Conservation (phyloP, 805 yeast genomes). For the Alloascoidea hylecoeti region DNA sequence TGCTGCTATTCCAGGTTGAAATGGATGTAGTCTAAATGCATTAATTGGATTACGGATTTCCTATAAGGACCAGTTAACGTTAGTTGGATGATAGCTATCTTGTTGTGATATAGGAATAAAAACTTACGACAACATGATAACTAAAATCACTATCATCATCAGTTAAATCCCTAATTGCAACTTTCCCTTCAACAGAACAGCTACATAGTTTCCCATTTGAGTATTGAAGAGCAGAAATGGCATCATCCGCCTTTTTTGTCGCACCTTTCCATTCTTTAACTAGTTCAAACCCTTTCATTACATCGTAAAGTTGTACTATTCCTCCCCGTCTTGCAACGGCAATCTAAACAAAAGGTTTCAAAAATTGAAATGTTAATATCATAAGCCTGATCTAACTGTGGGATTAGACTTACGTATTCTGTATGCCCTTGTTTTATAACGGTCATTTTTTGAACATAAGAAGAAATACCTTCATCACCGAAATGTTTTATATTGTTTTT, state of each 20-base stretch:
- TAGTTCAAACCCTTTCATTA: constrained; percentile 5
- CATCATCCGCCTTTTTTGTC: constrained; percentile 5
- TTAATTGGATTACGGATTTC: constrained; percentile 15
- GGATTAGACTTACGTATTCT: constrained; percentile 5
- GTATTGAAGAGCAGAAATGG: constrained; percentile 9
- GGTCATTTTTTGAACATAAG: constrained; percentile 10
- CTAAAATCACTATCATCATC: constrained; percentile 3
- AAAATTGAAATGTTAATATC: background rate
- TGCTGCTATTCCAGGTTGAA: constrained; percentile 25
- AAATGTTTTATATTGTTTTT: constrained; percentile 2
- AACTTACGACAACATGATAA: background rate
- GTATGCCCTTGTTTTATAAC: constrained; percentile 2
- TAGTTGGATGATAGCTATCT: too few species aligned
- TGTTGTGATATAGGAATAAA: too few species aligned
- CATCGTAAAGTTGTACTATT: constrained; percentile 9
- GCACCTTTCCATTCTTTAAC: constrained; percentile 9
- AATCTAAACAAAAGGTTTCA: constrained; percentile 4
- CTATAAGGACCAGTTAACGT: too few species aligned
- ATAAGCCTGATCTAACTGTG: background rate
- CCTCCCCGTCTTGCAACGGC: constrained; percentile 12
- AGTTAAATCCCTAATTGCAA: constrained; percentile 9
- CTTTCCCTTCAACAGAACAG: constrained; percentile 9
- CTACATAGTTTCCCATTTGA: constrained; percentile 6
- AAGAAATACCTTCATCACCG: constrained; percentile 7
- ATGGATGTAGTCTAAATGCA: constrained; percentile 23